Conservation (phyloP, 345 rosid genomes). For the Noccaea bulbosa region DNA sequence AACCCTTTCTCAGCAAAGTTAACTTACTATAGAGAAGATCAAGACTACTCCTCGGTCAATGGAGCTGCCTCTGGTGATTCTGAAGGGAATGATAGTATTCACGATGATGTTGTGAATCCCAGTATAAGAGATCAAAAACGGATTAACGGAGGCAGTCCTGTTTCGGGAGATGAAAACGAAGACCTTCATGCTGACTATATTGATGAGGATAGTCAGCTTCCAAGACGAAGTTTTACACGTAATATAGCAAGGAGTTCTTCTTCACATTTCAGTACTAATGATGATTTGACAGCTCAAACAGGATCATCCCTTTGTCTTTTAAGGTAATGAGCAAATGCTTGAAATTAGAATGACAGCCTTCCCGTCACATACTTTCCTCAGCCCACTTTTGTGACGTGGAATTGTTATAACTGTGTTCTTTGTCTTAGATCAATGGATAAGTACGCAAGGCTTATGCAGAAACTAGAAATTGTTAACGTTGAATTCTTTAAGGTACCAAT, state of each 20-base stretch:
- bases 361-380: slow-evolving; percentile 3
- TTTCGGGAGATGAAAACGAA: slow-evolving; percentile 90
- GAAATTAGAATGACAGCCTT: slow-evolving; percentile 22
- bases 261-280: slow-evolving; percentile 62
- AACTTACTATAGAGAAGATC: slow-evolving; percentile 51
- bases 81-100: slow-evolving; percentile 52
- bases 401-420: slow-evolving; percentile 36
- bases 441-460: slow-evolving; percentile 98
- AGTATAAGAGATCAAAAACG: slow-evolving; percentile 45
- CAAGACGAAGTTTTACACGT: slow-evolving; percentile 78
- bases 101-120: slow-evolving; percentile 50
- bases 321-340: slow-evolving; percentile 56
- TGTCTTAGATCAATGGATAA: slow-evolving; percentile 91
- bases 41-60: slow-evolving; percentile 48
- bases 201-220: slow-evolving; percentile 99
- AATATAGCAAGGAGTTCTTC: slow-evolving; percentile 48
- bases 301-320: slow-evolving; percentile 97
- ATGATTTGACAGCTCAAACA: slow-evolving; percentile 80
- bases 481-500: slow-evolving; percentile 86
- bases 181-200: slow-evolving; percentile 96
- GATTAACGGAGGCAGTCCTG: slow-evolving; percentile 58
- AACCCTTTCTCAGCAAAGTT: slow-evolving; percentile 81
- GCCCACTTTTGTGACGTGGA: slow-evolving; percentile 6
- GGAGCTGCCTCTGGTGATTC: slow-evolving; percentile 54
- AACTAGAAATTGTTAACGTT: slow-evolving; percentile 87